These are phyloP conservation scores for Pelargonium myrrhifolium DNA, from an alignment of 441 rosid genomes.

Conservation along the genomic window DNA sequence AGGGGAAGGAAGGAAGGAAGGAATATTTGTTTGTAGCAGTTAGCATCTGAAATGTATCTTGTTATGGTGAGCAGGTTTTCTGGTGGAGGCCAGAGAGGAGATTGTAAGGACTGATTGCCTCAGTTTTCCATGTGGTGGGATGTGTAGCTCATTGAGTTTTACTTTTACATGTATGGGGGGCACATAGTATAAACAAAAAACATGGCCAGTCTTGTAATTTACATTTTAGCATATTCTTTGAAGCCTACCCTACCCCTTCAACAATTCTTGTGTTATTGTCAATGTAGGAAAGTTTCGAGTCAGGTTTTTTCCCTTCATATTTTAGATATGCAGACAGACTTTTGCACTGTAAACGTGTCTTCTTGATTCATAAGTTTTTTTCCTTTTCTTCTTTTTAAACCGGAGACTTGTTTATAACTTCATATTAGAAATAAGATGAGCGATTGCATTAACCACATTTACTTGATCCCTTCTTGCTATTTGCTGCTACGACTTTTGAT, in stretches of 20 bases:
- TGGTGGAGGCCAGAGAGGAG: background rate
- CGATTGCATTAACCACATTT: too few relatives aligned
- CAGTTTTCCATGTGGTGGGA: background rate
- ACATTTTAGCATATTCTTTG: background rate
- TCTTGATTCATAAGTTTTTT: too few relatives aligned
- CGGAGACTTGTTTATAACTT: too few relatives aligned
- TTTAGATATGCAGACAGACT: too few relatives aligned
- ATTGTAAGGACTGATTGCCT: background rate
- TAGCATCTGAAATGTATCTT: too few relatives aligned
- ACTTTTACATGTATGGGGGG: background rate
- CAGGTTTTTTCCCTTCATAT: background rate
- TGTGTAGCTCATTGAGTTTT: background rate
- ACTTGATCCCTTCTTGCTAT: too few relatives aligned
- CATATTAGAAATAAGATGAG: too few relatives aligned
- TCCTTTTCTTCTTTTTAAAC: too few relatives aligned
- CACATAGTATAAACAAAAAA: background rate
- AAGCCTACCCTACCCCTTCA: background rate
- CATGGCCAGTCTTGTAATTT: background rate
- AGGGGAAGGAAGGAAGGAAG: too few relatives aligned
- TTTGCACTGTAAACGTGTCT: too few relatives aligned
- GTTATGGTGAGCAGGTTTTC: background rate
- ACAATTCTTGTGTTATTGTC: background rate
- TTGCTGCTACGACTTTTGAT: too few relatives aligned
- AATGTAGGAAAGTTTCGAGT: background rate
- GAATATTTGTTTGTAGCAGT: too few relatives aligned